Base-by-base conservation (phyloP, 2,329 filamentous ascomycete species). In the Botrytis aclada region DNA sequence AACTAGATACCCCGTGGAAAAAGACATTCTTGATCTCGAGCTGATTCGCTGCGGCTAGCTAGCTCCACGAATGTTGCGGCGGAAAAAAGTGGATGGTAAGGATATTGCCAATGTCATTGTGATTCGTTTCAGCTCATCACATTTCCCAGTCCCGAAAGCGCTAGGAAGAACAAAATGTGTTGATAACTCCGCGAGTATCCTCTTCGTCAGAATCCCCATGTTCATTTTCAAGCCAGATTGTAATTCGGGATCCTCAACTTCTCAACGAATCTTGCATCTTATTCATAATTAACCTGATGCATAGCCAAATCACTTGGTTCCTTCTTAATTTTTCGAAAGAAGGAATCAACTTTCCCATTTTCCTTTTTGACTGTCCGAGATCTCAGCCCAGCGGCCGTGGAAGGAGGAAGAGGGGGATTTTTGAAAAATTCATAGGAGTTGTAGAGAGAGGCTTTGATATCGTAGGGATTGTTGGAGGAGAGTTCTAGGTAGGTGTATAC, bases 401-500 rank as follows among this genome's bases (percentile, higher is more conserved):
- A n/a, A 8, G 25, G 47, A 20, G 39, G 34, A 67, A 18, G 65
- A n/a, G 63, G 63, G 14, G 70, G n/a, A 22, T 47, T 51, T 18
- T 67, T 67, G 76, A 80, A 67, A 4, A 81, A 60, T 29, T 86
- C 84, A 22, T 74, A 79, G 1, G 86, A 88, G 75, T 81, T 85
- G 76, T 89, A 88, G 45, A 89, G 83, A 7, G 87, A 88, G 18
- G 90, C 86, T 77, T 85, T 87, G 73, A 94, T 81, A 1, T 86
- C 86, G 85, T 88, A 93, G 1, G 85, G 81, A 79, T 93, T 93
- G 0, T 84, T 85, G 18, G 83, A 84, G 25, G 84, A 84, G 72
- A 93, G 88, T 5, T 88, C 88, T 41, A 93, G 82, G 79, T 92
- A 87, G 1, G 91, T 93, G 79, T 87, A 93, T 0, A 88, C 89